Percentiles rank a stretch among this genome's conserved stretches.
These are phyloP conservation scores for Phtheirospermum japonicum DNA, from an alignment of 257 asterid species.

Conservation along the genomic window DNA sequence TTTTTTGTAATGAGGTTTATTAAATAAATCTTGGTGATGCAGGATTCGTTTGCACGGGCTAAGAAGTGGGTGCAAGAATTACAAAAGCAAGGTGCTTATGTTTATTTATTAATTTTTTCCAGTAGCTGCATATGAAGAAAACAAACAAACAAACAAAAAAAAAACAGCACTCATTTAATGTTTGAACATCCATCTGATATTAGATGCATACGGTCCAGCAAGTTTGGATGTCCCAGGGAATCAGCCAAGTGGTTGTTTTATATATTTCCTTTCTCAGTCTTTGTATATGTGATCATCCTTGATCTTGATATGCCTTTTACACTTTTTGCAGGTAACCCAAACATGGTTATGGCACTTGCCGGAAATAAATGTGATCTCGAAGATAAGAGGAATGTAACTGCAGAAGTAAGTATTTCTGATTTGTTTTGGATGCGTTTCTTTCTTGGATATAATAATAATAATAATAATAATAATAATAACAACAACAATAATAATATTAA, in stretches of 20 bases:
- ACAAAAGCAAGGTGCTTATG: constrained; percentile 80
- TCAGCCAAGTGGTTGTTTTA: constrained; percentile 15
- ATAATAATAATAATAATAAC: too few relatives aligned
- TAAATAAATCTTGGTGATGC: constrained; percentile 22
- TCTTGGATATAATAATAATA: too few relatives aligned
- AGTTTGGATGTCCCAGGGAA: constrained; percentile 13
- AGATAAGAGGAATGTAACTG: constrained; percentile 74
- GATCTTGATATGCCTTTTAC: constrained; percentile 1
- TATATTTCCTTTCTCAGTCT: neutral
- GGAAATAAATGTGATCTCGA: constrained; percentile 91
- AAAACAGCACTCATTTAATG: neutral
- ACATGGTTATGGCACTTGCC: constrained; percentile 90
- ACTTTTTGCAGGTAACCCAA: constrained; percentile 65
- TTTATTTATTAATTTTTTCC: constrained; percentile 1
- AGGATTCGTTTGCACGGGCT: constrained; percentile 86
- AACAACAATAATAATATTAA: too few relatives aligned
- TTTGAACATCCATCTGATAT: neutral
- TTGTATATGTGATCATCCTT: constrained; percentile 20
- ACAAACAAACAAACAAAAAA: too few relatives aligned
- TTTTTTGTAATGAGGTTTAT: neutral
- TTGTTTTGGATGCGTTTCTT: constrained; percentile 15
- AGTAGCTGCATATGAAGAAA: neutral
- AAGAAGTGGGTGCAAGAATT: constrained; percentile 99
- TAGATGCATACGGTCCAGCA: neutral
- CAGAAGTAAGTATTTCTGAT: constrained; percentile 55